A percentile compares a stretch with the other conserved stretches of the same genome.
Conservation (phyloP, 352 stramenopile species). For the Phytophthora aleatoria region DNA sequence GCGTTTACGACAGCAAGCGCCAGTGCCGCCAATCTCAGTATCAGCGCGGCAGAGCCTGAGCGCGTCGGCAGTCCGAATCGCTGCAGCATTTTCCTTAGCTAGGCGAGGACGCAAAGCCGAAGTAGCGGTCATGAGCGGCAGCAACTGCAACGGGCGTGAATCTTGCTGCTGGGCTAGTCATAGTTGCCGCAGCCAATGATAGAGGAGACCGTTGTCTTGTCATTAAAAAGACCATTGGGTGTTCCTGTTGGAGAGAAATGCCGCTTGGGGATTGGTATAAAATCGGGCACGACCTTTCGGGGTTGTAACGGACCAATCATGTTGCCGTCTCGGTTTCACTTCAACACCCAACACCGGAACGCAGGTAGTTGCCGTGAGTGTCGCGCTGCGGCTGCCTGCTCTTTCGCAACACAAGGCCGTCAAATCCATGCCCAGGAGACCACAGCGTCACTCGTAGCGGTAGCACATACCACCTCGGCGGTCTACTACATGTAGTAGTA, state of each 20-base stretch:
- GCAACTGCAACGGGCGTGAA: constrained; percentile 6
- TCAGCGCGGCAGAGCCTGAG: background rate
- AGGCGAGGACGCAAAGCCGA: constrained; percentile 1
- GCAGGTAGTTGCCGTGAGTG: too few species aligned
- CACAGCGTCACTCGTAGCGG: too few species aligned
- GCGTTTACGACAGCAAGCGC: constrained; percentile 2
- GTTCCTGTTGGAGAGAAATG: too few species aligned
- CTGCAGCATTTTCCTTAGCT: background rate
- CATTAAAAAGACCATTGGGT: background rate
- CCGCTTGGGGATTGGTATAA: constrained; percentile 2
- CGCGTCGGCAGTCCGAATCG: constrained; percentile 1
- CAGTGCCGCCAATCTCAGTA: background rate
- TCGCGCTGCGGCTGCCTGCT: too few species aligned
- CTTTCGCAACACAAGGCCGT: too few species aligned
- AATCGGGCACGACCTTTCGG: constrained; percentile 12
- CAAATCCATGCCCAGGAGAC: too few species aligned
- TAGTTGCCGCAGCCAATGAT: background rate
- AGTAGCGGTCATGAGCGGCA: constrained; percentile 12
- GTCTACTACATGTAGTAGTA: too few species aligned
- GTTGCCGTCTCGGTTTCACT: background rate
- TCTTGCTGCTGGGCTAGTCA: constrained; percentile 14
- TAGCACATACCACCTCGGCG: too few species aligned
- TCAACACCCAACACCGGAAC: constrained; percentile 18
- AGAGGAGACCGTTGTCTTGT: constrained; percentile 6
- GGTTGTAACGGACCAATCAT: constrained; percentile 5